phyloP scores from a whole-genome alignment of 2,329 filamentous ascomycete genomes.

The Paecilomyces variotii region DNA sequence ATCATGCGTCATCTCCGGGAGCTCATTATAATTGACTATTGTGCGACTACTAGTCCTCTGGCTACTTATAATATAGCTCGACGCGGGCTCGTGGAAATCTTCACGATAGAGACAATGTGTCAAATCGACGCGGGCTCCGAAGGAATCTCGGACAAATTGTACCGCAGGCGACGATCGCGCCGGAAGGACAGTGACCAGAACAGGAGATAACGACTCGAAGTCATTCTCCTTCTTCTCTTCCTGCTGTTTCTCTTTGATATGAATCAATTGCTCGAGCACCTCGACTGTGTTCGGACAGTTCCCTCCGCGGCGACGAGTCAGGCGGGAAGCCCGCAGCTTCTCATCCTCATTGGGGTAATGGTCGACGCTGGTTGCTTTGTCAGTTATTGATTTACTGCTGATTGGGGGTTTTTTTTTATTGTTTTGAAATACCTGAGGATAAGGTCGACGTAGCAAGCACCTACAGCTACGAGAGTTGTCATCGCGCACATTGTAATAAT shows the following conservation, averaged over 20 bases:
- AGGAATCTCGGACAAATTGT: constrained; percentile 46
- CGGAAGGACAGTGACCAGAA: constrained; percentile 46
- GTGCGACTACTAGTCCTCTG: constrained; percentile 54
- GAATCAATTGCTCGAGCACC: constrained; percentile 58
- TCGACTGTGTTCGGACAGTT: constrained; percentile 66
- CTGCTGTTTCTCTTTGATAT: not conserved
- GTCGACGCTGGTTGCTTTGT: constrained; percentile 44
- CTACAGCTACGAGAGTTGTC: constrained; percentile 53
- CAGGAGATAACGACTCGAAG: constrained; percentile 16
- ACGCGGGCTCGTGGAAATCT: constrained; percentile 49
- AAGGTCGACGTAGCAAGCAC: constrained; percentile 61
- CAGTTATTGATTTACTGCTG: constrained; percentile 2
- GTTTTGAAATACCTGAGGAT: constrained; percentile 45
- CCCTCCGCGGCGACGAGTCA: constrained; percentile 58
- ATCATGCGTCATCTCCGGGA: constrained; percentile 57
- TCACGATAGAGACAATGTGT: constrained; percentile 53
- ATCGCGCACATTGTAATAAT: constrained; percentile 19
- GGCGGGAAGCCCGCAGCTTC: constrained; percentile 58
- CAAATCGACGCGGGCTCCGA: constrained; percentile 45
- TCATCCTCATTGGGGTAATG: constrained; percentile 63
- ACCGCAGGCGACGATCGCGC: constrained; percentile 44
- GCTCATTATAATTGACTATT: constrained; percentile 60
- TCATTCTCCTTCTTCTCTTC: not conserved
- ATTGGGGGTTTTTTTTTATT: constrained; percentile 11
- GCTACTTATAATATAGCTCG: constrained; percentile 62